Evolutionary conservation across 1,139 yeast species (phyloP).

Genomic region (Candida sp.): DNA sequence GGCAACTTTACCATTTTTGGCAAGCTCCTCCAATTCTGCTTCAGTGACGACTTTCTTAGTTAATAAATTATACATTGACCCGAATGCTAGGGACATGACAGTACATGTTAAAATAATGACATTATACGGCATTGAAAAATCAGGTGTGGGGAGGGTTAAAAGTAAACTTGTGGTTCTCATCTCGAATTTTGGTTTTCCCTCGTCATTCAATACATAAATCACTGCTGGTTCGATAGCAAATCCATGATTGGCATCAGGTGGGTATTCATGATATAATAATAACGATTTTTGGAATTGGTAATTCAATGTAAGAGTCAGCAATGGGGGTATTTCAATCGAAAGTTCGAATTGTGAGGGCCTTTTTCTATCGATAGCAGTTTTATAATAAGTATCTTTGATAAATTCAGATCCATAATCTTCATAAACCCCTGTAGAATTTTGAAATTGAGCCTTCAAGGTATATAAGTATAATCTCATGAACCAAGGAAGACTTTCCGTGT

Average conservation of each 20-base stretch:
- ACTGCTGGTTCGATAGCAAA: conserved; percentile 93
- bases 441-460: conserved; percentile 41
- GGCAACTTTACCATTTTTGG: conserved; percentile 20
- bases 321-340: conserved; percentile 59
- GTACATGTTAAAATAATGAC: conserved; percentile 95
- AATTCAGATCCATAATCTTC: conserved; percentile 10
- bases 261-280: conserved; percentile 85
- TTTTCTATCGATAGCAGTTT: conserved; percentile 76
- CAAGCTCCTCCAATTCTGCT: conserved; percentile 58
- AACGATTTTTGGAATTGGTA: conserved; percentile 87
- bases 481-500: conserved; percentile 92
- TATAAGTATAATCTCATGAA: conserved; percentile 81
- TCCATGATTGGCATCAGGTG: conserved; percentile 99
- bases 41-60: conserved; percentile 76
- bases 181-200: conserved; percentile 38
- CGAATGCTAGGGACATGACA: conserved; percentile 88
- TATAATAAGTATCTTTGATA: conserved; percentile 56
- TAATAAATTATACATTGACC: conserved; percentile 76
- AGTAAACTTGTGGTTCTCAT: conserved; percentile 82
- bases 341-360: conserved; percentile 87
- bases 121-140: conserved; percentile 98
- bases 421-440: conserved; percentile 17
- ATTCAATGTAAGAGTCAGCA: conserved; percentile 57
- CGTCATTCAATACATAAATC: conserved; percentile 46
- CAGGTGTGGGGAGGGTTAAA: conserved; percentile 92